Evolutionary conservation across 164 flowering plant genomes (phyloP), one percentile per base, ranked within the genome.

Genomic region (Macadamia integrifolia): DNA sequence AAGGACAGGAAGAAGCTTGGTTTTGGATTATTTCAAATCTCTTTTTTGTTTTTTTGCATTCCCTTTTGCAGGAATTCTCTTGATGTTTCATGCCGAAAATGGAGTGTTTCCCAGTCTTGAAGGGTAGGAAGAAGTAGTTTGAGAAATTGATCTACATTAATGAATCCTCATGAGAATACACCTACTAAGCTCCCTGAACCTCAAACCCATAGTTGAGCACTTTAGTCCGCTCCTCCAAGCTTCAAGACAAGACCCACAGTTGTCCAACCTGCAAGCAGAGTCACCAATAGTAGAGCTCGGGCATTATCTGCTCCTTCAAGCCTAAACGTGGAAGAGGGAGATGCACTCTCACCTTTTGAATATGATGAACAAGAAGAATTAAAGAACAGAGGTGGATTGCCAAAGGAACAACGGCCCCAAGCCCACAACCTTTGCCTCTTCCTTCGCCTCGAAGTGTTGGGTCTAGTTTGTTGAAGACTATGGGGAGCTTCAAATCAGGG

Each of bases 191-290:
- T 93, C 23, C 98, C 98, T 17, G 98, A 93, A 76, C 97, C 99
- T 9, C 84, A 79, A 70, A 66, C 59, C 32, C 72, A 23, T 2
- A 76, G 83, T n/a, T 84, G 92, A 43, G 60, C 91, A 4, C 79
- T 94, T n/a, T 95, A 94, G 60, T 92, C 99, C 7, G 97, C 99
- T 49, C 99, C 99, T 1, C 88, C 99, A 46, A 94, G 99, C 80
- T 94, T 94, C 71, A 79, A 78, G 68, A 84, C 71, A 23, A 23
- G 23, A 23, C 23, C 23, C 23, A 23, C 23, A 23, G 23, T 0
- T 23, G 23, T 23, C 23, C 23, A 23, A 23, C 23, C 23, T 23
- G 23, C 23, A 23, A 23, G 0, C 0, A 23, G 23, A 23, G 23
- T 23, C 23, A 23, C 23, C 23, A 23, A 23, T 23, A 23, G 23